Evolutionary conservation across 306 rosid genomes (phyloP).

Genomic region (Astragalus glycyphyllos): DNA sequence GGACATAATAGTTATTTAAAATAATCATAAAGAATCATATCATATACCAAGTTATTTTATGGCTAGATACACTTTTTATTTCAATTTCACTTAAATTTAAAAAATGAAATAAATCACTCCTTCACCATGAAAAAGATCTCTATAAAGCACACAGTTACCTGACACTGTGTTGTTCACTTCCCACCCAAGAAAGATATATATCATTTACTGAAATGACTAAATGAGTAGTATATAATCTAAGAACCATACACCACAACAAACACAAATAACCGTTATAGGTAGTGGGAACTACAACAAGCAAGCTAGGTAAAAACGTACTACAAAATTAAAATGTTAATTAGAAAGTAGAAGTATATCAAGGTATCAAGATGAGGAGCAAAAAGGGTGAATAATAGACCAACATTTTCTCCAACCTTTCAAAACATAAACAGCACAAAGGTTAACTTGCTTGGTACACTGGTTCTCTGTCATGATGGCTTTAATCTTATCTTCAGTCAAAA

Average conservation of each 20-base stretch:
- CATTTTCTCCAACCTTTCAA: not conserved
- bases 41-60: not conserved
- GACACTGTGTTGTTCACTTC: not conserved
- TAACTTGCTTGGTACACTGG: too few relatives aligned
- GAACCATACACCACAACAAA: constrained; percentile 3
- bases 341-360: too few relatives aligned
- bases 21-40: not conserved
- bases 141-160: not conserved
- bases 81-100: not conserved
- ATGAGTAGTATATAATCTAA: not conserved
- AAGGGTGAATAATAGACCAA: not conserved
- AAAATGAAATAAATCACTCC: not conserved
- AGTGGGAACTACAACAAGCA: not conserved
- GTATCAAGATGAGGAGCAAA: not conserved
- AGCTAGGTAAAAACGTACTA: too few relatives aligned
- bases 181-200: not conserved
- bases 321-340: too few relatives aligned
- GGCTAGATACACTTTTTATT: not conserved
- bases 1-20: not conserved
- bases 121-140: not conserved
- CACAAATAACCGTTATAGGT: not conserved
- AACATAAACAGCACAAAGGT: constrained; percentile 4
- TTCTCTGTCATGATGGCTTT: not conserved
- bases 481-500: not conserved
- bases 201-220: not conserved